Evolutionary conservation across 2,329 filamentous ascomycete species (phyloP).

Genomic region (Colletotrichum euphorbiae): DNA sequence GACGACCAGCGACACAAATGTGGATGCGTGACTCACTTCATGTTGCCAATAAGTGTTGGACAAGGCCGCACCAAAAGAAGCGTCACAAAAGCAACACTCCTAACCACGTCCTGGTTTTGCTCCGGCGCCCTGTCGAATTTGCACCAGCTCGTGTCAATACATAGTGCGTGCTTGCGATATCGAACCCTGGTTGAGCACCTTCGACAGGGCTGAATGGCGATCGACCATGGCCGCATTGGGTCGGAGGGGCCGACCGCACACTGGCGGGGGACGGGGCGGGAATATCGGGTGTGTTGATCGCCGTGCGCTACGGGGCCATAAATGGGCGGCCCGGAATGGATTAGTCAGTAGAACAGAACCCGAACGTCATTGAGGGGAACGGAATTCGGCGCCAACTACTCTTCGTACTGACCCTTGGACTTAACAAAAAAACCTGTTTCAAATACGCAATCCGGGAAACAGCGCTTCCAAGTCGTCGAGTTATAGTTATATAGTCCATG

Average conservation of each 20-base stretch:
- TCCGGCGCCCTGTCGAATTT: background rate
- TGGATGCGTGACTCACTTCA: too few species aligned
- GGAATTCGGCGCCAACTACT: conserved; percentile 7
- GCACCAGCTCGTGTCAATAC: background rate
- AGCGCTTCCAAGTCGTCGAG: background rate
- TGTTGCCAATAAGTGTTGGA: background rate
- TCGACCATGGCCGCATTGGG: background rate
- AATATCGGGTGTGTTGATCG: conserved; percentile 14
- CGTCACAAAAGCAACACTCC: background rate
- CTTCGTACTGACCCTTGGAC: background rate
- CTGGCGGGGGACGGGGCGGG: conserved; percentile 19
- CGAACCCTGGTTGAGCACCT: background rate
- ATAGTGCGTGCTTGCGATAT: conserved; percentile 6
- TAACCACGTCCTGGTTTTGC: background rate
- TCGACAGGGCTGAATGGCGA: conserved; percentile 17
- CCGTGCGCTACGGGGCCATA: conserved; percentile 9
- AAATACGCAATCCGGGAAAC: too few species aligned
- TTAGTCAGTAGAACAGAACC: conserved; percentile 36
- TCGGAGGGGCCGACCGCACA: conserved; percentile 4
- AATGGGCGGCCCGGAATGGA: conserved; percentile 22
- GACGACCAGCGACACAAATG: too few species aligned
- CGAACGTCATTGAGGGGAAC: conserved; percentile 37
- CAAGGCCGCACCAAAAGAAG: background rate
- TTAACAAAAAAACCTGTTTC: background rate
- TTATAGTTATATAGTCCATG: background rate